A percentile compares a stretch with the other conserved stretches of the same genome.
Conservation (phyloP, 106 monocot genomes). For the Gastrodia elata region DNA sequence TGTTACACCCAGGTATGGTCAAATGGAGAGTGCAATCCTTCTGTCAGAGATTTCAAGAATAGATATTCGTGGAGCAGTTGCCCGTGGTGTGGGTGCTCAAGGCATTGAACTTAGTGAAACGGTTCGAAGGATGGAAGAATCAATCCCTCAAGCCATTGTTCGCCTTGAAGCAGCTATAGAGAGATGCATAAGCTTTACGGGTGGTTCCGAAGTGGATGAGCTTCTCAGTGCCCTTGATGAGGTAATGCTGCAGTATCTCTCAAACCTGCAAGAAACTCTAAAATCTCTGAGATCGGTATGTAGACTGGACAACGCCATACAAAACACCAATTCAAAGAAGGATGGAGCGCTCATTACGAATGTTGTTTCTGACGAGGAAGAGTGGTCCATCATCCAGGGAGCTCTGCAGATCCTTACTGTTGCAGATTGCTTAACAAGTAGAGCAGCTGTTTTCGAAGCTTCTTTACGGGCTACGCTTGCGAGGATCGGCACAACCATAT, state of each 20-base stretch:
- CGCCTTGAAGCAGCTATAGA: slow-evolving; percentile 93
- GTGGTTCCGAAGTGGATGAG: slow-evolving; percentile 91
- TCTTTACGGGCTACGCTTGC: slow-evolving; percentile 87
- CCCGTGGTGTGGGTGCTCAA: slow-evolving; percentile 93
- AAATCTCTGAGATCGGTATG: slow-evolving; percentile 79
- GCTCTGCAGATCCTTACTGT: slow-evolving; percentile 98
- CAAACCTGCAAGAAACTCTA: slow-evolving; percentile 80
- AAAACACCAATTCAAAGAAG: slow-evolving; percentile 50
- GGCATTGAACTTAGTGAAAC: slow-evolving; percentile 99
- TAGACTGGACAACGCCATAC: slow-evolving; percentile 55
- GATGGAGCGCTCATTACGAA: slow-evolving; percentile 56
- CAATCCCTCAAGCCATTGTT: slow-evolving; percentile 75
- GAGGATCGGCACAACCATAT: slow-evolving; percentile 74
- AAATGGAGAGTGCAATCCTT: slow-evolving; percentile 78
- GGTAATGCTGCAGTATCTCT: slow-evolving; percentile 74
- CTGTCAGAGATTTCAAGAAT: slow-evolving; percentile 68
- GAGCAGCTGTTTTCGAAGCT: slow-evolving; percentile 95
- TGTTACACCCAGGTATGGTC: slow-evolving; percentile 59
- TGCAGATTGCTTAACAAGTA: slow-evolving; percentile 80
- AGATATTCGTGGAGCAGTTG: slow-evolving; percentile 82
- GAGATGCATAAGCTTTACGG: slow-evolving; percentile 91
- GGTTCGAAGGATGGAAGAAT: slow-evolving; percentile 97
- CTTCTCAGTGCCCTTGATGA: slow-evolving; percentile 81
- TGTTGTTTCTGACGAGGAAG: slow-evolving; percentile 93
- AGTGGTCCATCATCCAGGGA: slow-evolving; percentile 98